phyloP scores from a whole-genome alignment of 306 rosid genomes.

The Styphnolobium japonicum region DNA sequence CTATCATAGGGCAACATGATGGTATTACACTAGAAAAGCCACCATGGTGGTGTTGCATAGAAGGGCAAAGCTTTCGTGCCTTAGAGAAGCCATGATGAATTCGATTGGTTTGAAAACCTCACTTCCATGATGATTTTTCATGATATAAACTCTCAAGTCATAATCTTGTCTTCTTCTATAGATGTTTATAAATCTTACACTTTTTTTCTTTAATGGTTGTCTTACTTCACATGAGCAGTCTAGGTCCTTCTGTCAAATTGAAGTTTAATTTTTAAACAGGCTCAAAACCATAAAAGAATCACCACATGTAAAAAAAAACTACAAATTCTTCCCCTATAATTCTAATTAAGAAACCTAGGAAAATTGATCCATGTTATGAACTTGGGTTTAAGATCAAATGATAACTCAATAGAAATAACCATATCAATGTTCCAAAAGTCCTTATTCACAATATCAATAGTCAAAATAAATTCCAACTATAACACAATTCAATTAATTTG shows the following conservation, averaged over 20 bases:
- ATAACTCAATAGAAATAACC: background rate
- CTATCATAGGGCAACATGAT: background rate
- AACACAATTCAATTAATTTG: background rate
- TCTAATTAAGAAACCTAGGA: background rate
- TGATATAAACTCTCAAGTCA: background rate
- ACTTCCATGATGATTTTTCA: background rate
- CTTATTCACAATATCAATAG: constrained; percentile 2
- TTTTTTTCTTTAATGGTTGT: background rate
- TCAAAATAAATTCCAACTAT: constrained; percentile 3
- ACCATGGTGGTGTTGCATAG: background rate
- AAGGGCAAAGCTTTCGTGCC: background rate
- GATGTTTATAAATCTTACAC: background rate
- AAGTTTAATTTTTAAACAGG: background rate
- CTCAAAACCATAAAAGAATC: constrained; percentile 12
- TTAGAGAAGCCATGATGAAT: background rate
- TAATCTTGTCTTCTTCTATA: background rate
- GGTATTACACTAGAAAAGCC: background rate
- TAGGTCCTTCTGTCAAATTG: background rate
- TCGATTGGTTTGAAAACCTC: background rate
- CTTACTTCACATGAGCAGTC: background rate
- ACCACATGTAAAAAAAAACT: background rate
- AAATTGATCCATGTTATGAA: background rate
- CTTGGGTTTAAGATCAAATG: constrained; percentile 5
- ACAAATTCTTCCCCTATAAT: background rate
- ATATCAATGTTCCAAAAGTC: constrained; percentile 8